Conservation (phyloP, 176 grass and related monocot species). For the Musa itinerans region DNA sequence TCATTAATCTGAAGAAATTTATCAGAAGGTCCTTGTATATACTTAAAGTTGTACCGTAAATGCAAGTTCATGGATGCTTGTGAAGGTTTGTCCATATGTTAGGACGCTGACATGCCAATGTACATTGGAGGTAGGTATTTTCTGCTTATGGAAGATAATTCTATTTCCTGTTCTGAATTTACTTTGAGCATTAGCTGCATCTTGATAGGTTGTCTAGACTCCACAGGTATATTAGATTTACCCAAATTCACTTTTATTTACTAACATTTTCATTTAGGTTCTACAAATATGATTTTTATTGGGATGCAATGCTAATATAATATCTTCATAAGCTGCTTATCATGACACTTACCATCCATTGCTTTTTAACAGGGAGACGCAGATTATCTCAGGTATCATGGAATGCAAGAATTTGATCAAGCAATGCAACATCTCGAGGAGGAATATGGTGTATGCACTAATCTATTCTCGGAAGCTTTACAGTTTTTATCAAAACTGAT, state of each 20-base stretch:
- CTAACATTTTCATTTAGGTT: not conserved
- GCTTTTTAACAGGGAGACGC: constrained; percentile 52
- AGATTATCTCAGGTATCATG: constrained; percentile 62
- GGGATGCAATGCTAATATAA: no score
- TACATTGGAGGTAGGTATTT: no score
- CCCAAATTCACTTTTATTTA: not conserved
- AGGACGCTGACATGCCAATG: no score
- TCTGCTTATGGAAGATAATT: no score
- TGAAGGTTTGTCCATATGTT: no score
- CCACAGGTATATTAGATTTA: not conserved
- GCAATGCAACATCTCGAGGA: constrained; percentile 89
- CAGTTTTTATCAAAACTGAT: not conserved
- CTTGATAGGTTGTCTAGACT: not conserved
- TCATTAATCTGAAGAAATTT: no score
- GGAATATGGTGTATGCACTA: constrained; percentile 57
- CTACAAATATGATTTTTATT: not conserved
- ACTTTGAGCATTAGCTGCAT: not conserved
- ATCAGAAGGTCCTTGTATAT: no score
- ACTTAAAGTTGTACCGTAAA: no score
- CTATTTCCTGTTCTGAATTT: not conserved
- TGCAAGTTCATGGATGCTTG: no score
- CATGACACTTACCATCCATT: not conserved
- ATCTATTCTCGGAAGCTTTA: not conserved
- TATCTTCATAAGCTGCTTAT: not conserved
- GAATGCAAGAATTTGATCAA: constrained; percentile 80